Percentiles rank a stretch among this genome's conserved stretches.
Evolutionary conservation across 2,329 filamentous ascomycete species (phyloP).

Genomic region (Aspergillus caelatus): DNA sequence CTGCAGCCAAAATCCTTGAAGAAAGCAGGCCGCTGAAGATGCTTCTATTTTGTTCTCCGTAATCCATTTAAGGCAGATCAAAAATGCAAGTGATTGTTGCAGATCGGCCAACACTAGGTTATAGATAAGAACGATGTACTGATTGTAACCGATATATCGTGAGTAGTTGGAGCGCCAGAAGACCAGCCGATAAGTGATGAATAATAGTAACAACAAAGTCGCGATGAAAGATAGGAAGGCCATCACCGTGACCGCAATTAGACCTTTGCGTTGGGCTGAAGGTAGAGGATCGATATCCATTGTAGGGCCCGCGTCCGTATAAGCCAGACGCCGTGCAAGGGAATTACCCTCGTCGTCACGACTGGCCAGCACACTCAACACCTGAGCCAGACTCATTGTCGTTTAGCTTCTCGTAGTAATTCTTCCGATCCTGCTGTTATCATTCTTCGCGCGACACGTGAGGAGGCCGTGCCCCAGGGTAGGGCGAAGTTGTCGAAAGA

Average conservation of each 20-base stretch:
- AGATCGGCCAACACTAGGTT: conserved; percentile 57
- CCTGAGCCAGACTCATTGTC: conserved; percentile 21
- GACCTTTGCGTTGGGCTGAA: conserved; percentile 39
- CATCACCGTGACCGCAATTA: conserved; percentile 52
- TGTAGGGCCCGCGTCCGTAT: conserved; percentile 13
- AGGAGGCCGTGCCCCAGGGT: neutral
- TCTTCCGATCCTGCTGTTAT: conserved; percentile 7
- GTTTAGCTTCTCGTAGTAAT: conserved; percentile 1
- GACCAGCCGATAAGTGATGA: conserved; percentile 56
- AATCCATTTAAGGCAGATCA: conserved; percentile 54
- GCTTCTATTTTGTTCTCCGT: conserved; percentile 47
- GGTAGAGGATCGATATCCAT: conserved; percentile 40
- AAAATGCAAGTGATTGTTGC: conserved; percentile 55
- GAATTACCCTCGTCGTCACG: conserved; percentile 17
- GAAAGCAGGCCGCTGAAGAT: conserved; percentile 49
- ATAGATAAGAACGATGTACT: conserved; percentile 58
- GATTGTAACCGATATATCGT: conserved; percentile 56
- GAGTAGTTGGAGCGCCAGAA: conserved; percentile 53
- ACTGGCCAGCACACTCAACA: conserved; percentile 19
- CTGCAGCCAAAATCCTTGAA: conserved; percentile 56
- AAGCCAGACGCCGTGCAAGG: conserved; percentile 26
- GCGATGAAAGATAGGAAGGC: conserved; percentile 52
- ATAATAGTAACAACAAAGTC: conserved; percentile 46
- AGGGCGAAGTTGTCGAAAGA: neutral
- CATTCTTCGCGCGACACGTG: conserved; percentile 12